Base-by-base conservation (phyloP, 2,329 filamentous ascomycete species). In the Fusarium fujikuroi region DNA sequence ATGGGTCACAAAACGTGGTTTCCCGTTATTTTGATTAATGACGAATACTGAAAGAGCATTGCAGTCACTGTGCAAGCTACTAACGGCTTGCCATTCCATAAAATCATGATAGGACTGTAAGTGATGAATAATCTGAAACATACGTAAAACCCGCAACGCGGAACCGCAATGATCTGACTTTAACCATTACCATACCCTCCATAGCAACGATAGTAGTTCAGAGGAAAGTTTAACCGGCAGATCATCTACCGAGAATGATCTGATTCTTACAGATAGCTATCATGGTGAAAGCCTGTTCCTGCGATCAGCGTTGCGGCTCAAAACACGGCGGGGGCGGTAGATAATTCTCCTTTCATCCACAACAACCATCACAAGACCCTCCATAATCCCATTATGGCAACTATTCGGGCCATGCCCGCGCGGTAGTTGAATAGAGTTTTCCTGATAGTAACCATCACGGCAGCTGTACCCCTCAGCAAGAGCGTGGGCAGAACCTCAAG, bases 271-370 rank as follows among this genome's bases (percentile, higher is more conserved):
- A 12, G n/a, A 25, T 8, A 19, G 16, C 3, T 23, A 34, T 19
- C 8, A n/a, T 2, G 7, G 3, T 11, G n/a, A 12, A 23, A 23
- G 0, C 6, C 6, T 19, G 7, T 28, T 32, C 7, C 9, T 23
- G 7, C 2, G 10, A 36, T 25, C 32, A 15, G 15, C 12, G 14
- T 25, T 16, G 12, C 7, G 23, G 23, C 19, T 37, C 9, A 21
- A 37, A 53, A 21, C 32, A 37, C 18, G 30, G 14, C 18, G 9
- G 32, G 7, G 16, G 18, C n/a, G 32, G 32, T 25, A 52, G n/a
- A 52, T 25, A 9, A 25, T 21, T 21, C 12, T 37, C n/a, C 16
- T 9, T 18, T 10, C 4, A 10, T 14, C 49, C n/a, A 14, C 18
- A 10, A 36, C 32, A 21, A 16, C 9, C 14, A 6, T 37, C 49